Evolutionary conservation across 2,329 filamentous ascomycete species (phyloP), one percentile per base, ranked within the genome.

Genomic region (Fusarium vanettenii): DNA sequence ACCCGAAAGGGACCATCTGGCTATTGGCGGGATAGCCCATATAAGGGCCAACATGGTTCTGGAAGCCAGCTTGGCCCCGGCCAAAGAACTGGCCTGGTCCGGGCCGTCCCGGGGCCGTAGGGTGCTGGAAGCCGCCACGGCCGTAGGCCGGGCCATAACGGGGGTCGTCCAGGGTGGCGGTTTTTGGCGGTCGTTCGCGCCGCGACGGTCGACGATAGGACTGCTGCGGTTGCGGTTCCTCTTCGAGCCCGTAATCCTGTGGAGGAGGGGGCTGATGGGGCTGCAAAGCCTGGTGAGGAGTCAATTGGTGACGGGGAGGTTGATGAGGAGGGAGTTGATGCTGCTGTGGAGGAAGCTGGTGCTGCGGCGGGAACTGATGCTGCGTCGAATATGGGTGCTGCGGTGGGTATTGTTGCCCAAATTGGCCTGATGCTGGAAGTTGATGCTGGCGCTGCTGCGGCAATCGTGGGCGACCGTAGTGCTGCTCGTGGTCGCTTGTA

Each of bases 161-260:
- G 27, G 86, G 87, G 39, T 89, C 89, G 81, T 93, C 92, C 85
- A 89, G 87, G 81, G 88, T 93, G 85, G 90, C 89, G 65, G 90
- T 86, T 74, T 87, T 50, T 20, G 50, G 68, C 71, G 74, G 76
- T 68, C 71, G 73, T 45, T 76, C 64, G 70, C 71, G 72, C 68
- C 67, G 68, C 56, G 41, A 43, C 41, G 71, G 76, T 76, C 75
- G 69, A 41, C 75, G 76, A 62, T 74, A 76, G 20, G 41, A 13
- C 39, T 20, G 41, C 50, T 66, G 50, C 55, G 71, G 71, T 39
- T 64, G 70, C 3, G 72, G 60, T 18, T 75, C 72, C 50, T 75
- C 73, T 64, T 75, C 83, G 62, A 79, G 76, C n/a, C 60, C 66
- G 35, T 74, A 74, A 63, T 74, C 71, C 68, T 81, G 71, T 84